Percentiles rank a stretch among this genome's conserved stretches.
Evolutionary conservation across 768 basidiomycete genomes (phyloP).

Genomic region (Leccinum broughii): DNA sequence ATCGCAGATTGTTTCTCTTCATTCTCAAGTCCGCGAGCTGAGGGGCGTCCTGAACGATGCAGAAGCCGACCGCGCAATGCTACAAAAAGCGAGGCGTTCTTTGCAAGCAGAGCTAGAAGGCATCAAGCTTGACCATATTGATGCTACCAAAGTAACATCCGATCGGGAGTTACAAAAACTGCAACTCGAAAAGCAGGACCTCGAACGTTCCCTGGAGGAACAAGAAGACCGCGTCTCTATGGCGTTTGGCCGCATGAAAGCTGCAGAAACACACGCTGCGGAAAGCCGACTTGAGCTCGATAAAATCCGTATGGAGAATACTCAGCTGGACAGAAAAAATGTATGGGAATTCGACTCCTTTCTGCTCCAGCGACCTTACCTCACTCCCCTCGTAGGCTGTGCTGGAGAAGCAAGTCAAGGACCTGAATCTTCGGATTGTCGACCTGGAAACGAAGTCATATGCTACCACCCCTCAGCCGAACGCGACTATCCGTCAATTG

Average conservation of each 20-base stretch:
- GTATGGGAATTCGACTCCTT: constrained; percentile 40
- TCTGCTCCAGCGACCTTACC: not conserved
- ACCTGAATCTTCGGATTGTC: constrained; percentile 77
- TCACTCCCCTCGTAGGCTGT: constrained; percentile 51
- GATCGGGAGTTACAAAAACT: constrained; percentile 76
- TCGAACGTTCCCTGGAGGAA: constrained; percentile 76
- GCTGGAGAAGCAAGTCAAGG: constrained; percentile 84
- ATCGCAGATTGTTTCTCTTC: constrained; percentile 77
- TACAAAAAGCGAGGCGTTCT: constrained; percentile 80
- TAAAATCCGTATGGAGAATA: constrained; percentile 77
- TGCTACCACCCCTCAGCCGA: constrained; percentile 58
- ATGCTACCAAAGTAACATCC: constrained; percentile 65
- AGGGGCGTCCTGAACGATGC: constrained; percentile 81
- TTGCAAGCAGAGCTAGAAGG: constrained; percentile 79
- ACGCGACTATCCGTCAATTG: constrained; percentile 54
- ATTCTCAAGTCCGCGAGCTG: constrained; percentile 84
- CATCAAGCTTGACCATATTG: constrained; percentile 74
- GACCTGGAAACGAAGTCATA: constrained; percentile 83
- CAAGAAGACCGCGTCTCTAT: constrained; percentile 71
- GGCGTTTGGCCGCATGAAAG: constrained; percentile 77
- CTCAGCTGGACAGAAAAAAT: constrained; percentile 75
- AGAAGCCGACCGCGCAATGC: constrained; percentile 73
- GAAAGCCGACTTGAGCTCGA: constrained; percentile 78
- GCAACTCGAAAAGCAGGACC: constrained; percentile 78
- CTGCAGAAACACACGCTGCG: constrained; percentile 72